Base-by-base conservation (phyloP, 2,329 filamentous ascomycete genomes). In the Clonostachys sp. region DNA sequence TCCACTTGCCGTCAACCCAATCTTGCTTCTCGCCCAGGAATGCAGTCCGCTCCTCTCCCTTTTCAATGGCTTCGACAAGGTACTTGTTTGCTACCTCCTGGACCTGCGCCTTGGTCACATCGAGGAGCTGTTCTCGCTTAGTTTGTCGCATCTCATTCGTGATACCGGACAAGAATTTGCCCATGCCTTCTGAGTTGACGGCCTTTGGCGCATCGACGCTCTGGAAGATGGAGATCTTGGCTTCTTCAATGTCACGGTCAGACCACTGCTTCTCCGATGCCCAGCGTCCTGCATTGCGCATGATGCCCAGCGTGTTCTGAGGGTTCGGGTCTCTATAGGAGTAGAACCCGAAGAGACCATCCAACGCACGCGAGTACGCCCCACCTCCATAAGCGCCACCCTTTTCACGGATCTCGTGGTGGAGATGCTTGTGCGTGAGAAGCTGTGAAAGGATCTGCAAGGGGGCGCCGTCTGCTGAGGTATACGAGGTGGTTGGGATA, bases 241-340 rank as follows among this genome's bases (percentile, higher is more conserved):
- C 94, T 65, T 99, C 94, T 61, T 97, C 92, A 3, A 99, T 75
- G 61, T 99, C 91, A 36, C 86, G 83, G 20, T 87, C 83, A 2
- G 83, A 84, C 91, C 91, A 97, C 48, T 83, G 66, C 58, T 86
- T 87, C 55, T 95, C 86, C 12, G 83, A 77, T 1, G 91, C 94
- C 83, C 91, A 96, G 20, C 78, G 73, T 2, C 92, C 94, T 2
- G 90, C 88, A 48, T 86, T 85, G 34, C 79, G 75, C 83, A 96
- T 95, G 50, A 96, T 88, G 48, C 80, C 81, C 54, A 97, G 72
- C 0, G 90, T 92, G 66, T 96, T 96, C 52, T 86, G 76, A 1
- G 94, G 92, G 62, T 97, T 96, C 4, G 94, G 94, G 63, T 99
- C 94, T 45, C 94, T 88, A 75, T 99, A 99, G 41, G 89, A 92